A percentile compares a stretch with the other conserved stretches of the same genome.
Conservation (phyloP, 768 basidiomycete genomes). For the Tubosaeta brunneosetosa region DNA sequence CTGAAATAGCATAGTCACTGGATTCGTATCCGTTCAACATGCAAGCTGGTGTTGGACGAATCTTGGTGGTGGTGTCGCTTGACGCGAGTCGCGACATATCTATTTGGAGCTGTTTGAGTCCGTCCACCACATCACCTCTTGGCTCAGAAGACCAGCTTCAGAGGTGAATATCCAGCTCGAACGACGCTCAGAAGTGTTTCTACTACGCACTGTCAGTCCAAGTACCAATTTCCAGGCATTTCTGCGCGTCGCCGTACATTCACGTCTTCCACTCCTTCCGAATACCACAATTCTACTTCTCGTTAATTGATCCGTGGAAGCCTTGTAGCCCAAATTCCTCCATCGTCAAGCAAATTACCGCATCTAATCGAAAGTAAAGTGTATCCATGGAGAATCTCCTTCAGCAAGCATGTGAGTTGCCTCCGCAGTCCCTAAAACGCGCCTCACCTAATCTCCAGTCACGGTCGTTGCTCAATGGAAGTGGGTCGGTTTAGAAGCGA, state of each 20-base stretch:
- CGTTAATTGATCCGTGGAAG: too few relatives aligned
- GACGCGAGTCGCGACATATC: neutral
- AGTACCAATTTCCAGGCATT: too few relatives aligned
- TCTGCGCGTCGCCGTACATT: too few relatives aligned
- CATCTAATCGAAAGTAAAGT: neutral
- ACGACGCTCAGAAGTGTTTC: too few relatives aligned
- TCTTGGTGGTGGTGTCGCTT: neutral
- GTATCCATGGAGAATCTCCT: constrained; percentile 8
- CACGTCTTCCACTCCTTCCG: too few relatives aligned
- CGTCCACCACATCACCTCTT: too few relatives aligned
- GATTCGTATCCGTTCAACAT: constrained; percentile 17
- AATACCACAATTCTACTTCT: too few relatives aligned
- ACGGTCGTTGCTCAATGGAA: constrained; percentile 11
- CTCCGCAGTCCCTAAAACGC: neutral
- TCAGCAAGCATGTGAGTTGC: constrained; percentile 10
- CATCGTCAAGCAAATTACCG: neutral
- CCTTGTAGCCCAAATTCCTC: neutral
- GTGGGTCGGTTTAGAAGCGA: constrained; percentile 7
- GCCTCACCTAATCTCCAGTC: constrained; percentile 3
- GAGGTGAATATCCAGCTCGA: neutral
- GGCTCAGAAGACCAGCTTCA: too few relatives aligned
- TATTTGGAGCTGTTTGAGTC: neutral
- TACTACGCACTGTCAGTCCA: too few relatives aligned
- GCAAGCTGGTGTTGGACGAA: neutral
- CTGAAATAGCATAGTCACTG: constrained; percentile 21